Conservation (phyloP, 2,329 filamentous ascomycete genomes). For the Talaromyces funiculosus region DNA sequence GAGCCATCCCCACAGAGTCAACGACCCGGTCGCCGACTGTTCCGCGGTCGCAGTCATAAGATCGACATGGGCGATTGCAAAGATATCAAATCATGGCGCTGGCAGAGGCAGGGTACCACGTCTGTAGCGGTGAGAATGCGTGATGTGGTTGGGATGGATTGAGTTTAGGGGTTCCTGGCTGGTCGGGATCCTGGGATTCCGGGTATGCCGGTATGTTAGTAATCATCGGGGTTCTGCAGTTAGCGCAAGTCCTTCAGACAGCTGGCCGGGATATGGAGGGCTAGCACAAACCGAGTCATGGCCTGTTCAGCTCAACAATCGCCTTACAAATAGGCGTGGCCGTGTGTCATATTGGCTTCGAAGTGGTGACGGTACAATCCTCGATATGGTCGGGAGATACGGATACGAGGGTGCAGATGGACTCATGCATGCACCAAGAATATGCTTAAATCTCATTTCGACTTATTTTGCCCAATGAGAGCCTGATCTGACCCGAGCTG, state of each 20-base stretch:
- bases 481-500: background rate
- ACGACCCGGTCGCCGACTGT: background rate
- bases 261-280: background rate
- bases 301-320: background rate
- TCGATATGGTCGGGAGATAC: no score
- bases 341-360: background rate
- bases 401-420: no score
- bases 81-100: background rate
- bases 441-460: background rate
- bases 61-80: background rate
- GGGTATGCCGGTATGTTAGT: no score
- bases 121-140: background rate
- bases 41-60: background rate
- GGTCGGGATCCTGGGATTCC: background rate
- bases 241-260: no score
- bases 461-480: background rate
- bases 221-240: no score
- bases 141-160: background rate
- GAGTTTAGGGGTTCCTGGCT: background rate
- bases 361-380: no score
- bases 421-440: background rate
- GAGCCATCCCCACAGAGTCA: constrained; percentile 7
- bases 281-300: background rate
- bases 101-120: background rate
- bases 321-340: background rate